phyloP scores from a whole-genome alignment of 495 filamentous ascomycete species.

The Rusavskia elegans region DNA sequence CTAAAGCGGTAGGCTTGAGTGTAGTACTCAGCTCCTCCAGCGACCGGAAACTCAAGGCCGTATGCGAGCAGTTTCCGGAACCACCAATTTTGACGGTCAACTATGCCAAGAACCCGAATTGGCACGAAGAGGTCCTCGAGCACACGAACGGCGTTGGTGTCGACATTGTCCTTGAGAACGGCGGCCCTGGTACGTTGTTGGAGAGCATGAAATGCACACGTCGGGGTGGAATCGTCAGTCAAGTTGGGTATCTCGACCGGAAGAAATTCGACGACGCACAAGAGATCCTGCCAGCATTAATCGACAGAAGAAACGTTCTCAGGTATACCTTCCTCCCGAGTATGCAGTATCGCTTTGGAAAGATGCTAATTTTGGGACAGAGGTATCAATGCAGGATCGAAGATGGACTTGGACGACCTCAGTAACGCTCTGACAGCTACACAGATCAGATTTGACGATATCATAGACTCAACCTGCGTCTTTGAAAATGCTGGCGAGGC shows the following conservation, averaged over 20 bases:
- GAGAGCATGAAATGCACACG: conserved; percentile 21
- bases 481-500: too few species aligned
- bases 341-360: too few species aligned
- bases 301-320: conserved; percentile 17
- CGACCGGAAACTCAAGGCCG: conserved; percentile 19
- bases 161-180: conserved; percentile 25
- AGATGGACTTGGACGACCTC: too few species aligned
- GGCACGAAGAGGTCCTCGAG: not conserved
- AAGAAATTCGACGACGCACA: conserved; percentile 13
- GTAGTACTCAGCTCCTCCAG: conserved; percentile 23
- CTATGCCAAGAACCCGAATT: conserved; percentile 11
- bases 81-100: conserved; percentile 19
- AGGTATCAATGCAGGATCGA: too few species aligned
- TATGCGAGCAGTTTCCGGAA: conserved; percentile 8
- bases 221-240: conserved; percentile 22
- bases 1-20: conserved; percentile 17
- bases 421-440: too few species aligned
- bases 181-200: conserved; percentile 19
- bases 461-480: too few species aligned
- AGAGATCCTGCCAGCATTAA: conserved; percentile 18
- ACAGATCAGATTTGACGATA: too few species aligned
- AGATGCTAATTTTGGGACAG: too few species aligned
- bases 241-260: conserved; percentile 25
- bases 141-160: conserved; percentile 22
- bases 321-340: too few species aligned